These are phyloP conservation scores for Phialophora tarda DNA, from an alignment of 2,329 filamentous ascomycete genomes.

Conservation along the genomic window DNA sequence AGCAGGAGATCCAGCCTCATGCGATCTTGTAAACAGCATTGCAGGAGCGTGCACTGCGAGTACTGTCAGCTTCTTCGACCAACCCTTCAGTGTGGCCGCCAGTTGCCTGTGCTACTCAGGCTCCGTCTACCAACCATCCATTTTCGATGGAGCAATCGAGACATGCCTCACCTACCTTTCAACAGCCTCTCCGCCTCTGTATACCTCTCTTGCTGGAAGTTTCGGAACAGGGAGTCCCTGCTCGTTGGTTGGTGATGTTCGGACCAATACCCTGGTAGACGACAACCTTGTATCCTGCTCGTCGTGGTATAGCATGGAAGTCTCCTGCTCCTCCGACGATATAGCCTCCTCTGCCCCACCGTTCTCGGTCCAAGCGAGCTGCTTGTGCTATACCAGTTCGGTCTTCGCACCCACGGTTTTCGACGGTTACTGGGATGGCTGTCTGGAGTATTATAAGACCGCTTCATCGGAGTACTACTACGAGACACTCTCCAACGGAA, in stretches of 20 bases:
- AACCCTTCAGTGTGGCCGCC: constrained; percentile 7
- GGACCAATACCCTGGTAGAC: constrained; percentile 7
- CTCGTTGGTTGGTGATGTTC: constrained; percentile 8
- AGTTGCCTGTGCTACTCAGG: constrained; percentile 8
- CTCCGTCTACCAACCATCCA: constrained; percentile 7
- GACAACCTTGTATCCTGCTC: constrained; percentile 8
- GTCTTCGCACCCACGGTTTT: too few relatives aligned
- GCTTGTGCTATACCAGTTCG: too few relatives aligned
- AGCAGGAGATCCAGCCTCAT: too few relatives aligned
- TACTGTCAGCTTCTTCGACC: background rate
- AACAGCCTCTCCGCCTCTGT: constrained; percentile 8
- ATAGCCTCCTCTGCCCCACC: background rate
- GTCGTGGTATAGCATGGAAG: constrained; percentile 15
- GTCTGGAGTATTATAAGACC: too few relatives aligned
- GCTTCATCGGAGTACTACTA: too few relatives aligned
- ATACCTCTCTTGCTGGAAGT: constrained; percentile 9
- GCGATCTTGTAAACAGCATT: too few relatives aligned
- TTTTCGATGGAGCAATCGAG: constrained; percentile 5
- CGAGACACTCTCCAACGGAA: too few relatives aligned
- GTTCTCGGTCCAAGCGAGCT: too few relatives aligned
- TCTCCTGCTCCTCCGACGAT: constrained; percentile 6
- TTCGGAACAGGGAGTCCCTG: constrained; percentile 9
- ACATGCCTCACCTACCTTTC: constrained; percentile 8
- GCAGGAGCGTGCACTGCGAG: too few relatives aligned
- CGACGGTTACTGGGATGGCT: too few relatives aligned